Evolutionary conservation across 345 rosid genomes (phyloP).

Genomic region (Moringa oleifera): DNA sequence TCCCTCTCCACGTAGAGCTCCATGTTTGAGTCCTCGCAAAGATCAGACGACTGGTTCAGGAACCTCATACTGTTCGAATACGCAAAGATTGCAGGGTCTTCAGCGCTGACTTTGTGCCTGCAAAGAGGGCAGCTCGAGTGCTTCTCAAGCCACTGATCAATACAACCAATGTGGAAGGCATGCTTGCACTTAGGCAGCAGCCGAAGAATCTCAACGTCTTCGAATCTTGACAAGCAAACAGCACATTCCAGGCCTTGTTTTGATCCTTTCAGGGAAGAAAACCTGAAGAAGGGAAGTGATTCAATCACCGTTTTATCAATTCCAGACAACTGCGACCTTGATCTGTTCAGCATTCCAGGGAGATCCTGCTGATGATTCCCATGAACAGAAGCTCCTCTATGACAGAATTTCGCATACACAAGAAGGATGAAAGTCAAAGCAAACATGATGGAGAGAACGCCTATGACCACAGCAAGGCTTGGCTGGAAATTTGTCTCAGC

Average conservation of each 20-base stretch:
- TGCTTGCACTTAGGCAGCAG: constrained; percentile 80
- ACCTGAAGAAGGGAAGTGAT: constrained; percentile 83
- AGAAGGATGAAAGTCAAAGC: constrained; percentile 56
- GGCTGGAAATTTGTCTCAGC: constrained; percentile 55
- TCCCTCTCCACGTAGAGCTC: constrained; percentile 69
- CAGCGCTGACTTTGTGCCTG: constrained; percentile 46
- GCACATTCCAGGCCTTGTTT: constrained; percentile 81
- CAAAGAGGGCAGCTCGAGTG: constrained; percentile 93
- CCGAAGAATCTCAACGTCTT: constrained; percentile 65
- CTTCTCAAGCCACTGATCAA: constrained; percentile 86
- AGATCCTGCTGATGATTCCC: constrained; percentile 16
- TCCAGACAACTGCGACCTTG: constrained; percentile 57
- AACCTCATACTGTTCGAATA: constrained; percentile 57
- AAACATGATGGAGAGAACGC: constrained; percentile 67
- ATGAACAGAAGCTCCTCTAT: constrained; percentile 20
- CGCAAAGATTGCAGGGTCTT: constrained; percentile 44
- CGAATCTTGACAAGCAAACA: constrained; percentile 82
- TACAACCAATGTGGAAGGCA: constrained; percentile 78
- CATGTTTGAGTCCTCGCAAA: constrained; percentile 39
- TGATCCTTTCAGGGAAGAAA: constrained; percentile 70
- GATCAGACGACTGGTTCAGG: constrained; percentile 38
- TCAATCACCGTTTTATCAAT: constrained; percentile 68
- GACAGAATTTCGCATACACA: constrained; percentile 66
- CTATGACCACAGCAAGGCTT: constrained; percentile 77
- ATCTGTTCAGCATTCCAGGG: constrained; percentile 16